Conservation (phyloP, 768 basidiomycete species). For the Phlebiopsis flavidoalba region DNA sequence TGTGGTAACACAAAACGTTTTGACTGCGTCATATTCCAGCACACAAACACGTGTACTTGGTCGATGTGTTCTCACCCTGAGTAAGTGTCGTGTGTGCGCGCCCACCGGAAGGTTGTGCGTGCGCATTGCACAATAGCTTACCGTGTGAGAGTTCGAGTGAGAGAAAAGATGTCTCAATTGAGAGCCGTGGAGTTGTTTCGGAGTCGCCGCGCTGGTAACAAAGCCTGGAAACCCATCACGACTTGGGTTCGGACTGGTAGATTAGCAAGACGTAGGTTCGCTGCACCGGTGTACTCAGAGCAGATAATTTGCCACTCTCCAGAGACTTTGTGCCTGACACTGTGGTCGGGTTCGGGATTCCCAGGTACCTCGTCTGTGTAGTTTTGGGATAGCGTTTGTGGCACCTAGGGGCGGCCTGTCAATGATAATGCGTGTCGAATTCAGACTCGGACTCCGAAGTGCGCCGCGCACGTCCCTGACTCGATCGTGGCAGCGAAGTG, state of each 20-base stretch:
- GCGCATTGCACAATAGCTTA: slow-evolving; percentile 39
- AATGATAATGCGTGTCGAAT: slow-evolving; percentile 38
- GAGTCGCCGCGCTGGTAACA: slow-evolving; percentile 45
- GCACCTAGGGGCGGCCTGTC: no score
- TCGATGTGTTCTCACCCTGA: slow-evolving; percentile 40
- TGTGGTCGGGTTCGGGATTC: slow-evolving; percentile 36
- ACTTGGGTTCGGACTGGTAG: background rate
- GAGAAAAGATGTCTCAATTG: slow-evolving; percentile 42
- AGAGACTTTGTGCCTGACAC: slow-evolving; percentile 38
- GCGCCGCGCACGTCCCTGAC: slow-evolving; percentile 32
- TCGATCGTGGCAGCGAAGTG: slow-evolving; percentile 33
- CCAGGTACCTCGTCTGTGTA: slow-evolving; percentile 41
- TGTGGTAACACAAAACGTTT: slow-evolving; percentile 44
- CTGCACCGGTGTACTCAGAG: slow-evolving; percentile 48
- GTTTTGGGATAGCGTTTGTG: no score
- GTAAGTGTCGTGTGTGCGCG: no score
- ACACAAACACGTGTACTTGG: slow-evolving; percentile 49
- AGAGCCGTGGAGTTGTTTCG: slow-evolving; percentile 34
- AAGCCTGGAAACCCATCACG: slow-evolving; percentile 26
- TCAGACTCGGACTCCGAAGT: slow-evolving; percentile 30
- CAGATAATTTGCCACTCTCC: slow-evolving; percentile 55
- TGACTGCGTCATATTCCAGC: slow-evolving; percentile 45
- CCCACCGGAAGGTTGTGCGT: slow-evolving; percentile 34
- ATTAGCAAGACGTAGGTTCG: no score
- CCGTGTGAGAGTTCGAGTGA: slow-evolving; percentile 42